Evolutionary conservation across 2,329 filamentous ascomycete genomes (phyloP).

Genomic region (Didymella exigua): DNA sequence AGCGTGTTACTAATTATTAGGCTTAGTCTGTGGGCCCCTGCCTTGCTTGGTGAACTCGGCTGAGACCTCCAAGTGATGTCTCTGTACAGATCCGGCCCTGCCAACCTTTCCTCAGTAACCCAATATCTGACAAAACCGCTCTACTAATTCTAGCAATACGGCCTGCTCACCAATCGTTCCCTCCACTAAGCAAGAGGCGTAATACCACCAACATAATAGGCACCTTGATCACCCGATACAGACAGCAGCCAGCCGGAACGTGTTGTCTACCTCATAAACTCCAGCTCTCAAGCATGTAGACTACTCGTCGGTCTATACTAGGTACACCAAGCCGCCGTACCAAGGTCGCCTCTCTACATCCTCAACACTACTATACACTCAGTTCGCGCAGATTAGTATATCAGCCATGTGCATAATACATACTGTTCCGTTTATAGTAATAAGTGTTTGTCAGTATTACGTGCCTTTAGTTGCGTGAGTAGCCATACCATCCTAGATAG

Average conservation of each 20-base stretch:
- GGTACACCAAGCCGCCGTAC: slow-evolving; percentile 18
- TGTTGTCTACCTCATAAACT: slow-evolving; percentile 6
- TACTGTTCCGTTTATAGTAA: slow-evolving; percentile 16
- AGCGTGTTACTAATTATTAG: no score
- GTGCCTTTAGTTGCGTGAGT: slow-evolving; percentile 15
- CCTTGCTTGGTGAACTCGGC: no score
- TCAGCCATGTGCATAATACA: slow-evolving; percentile 7
- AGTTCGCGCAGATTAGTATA: slow-evolving; percentile 10
- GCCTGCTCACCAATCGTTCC: not conserved
- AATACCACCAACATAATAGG: slow-evolving; percentile 1
- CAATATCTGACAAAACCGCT: no score
- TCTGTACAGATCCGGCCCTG: no score
- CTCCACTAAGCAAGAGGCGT: slow-evolving; percentile 1
- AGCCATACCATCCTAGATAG: slow-evolving; percentile 17
- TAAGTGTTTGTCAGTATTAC: slow-evolving; percentile 15
- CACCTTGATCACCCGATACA: slow-evolving; percentile 1
- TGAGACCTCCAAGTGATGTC: no score
- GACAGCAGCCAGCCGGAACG: slow-evolving; percentile 1
- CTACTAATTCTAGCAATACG: not conserved
- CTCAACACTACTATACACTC: slow-evolving; percentile 17
- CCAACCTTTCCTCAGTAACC: no score
- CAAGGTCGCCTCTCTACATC: slow-evolving; percentile 19
- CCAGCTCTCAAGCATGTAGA: slow-evolving; percentile 19
- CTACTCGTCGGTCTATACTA: slow-evolving; percentile 15
- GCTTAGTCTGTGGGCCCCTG: no score